Base-by-base conservation (phyloP, 2,329 filamentous ascomycete species). In the Macroventuria anomochaeta region DNA sequence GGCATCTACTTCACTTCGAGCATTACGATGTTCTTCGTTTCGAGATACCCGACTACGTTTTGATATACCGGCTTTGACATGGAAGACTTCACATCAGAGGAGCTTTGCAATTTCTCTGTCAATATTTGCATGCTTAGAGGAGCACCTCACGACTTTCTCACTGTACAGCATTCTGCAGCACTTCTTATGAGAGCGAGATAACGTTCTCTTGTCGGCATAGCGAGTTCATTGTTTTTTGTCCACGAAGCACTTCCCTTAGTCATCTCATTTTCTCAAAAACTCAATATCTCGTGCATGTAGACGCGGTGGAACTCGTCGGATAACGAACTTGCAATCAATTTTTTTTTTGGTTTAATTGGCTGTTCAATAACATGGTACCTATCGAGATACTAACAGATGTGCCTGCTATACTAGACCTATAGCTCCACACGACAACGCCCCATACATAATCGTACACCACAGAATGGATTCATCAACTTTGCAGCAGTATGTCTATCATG, bases 21-120 rank as follows among this genome's bases (percentile, higher is more conserved):
- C 37, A 49, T 53, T 23, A 41, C 26, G 31, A 47, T 34, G 29
- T 29, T 28, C 25, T 59, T 61, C 50, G 33, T 46, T 58, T 53
- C 46, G 54, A 61, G 55, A 65, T 57, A 57, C 61, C 57, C 61
- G 38, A 40, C 28, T 13, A 47, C 17, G 13, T 57, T 55, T 52
- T 32, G 41, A 36, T 41, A 56, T 53, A 54, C 44, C 48, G 39
- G 33, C 40, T 56, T 55, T 46, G 32, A 43, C 29, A 33, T 18
- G 11, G 32, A 23, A 26, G 6, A 13, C 13, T 21, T 32, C 18
- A 29, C 34, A 17, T 48, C 25, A 12, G 34, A 32, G 12, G 3
- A 23, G 23, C 15, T 28, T 25, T 17, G 18, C 17, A 25, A 20
- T 8, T 23, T 41, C 17, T 46, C 6, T 28, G 17, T 44, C n/a